Evolutionary conservation across 768 basidiomycete species (phyloP).

Genomic region (Pholiota conissans): DNA sequence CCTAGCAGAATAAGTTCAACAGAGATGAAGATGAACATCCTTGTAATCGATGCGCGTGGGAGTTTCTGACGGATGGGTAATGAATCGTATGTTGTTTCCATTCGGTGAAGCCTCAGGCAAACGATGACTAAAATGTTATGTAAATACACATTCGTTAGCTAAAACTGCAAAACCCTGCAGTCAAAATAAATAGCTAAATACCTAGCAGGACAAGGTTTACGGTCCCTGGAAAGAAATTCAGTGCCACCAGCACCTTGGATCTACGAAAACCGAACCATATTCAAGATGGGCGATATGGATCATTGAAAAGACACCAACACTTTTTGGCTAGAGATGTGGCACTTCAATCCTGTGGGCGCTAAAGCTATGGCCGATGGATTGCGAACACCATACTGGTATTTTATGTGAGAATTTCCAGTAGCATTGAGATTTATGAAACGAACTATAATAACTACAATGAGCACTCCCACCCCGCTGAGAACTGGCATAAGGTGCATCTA

Average conservation of each 20-base stretch:
- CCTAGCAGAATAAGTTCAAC: not conserved
- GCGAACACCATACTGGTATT: not conserved
- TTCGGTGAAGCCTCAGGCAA: not conserved
- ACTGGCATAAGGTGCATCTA: not conserved
- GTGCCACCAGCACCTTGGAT: not conserved
- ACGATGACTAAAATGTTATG: not conserved
- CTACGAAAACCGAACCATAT: not conserved
- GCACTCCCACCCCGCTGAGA: not conserved
- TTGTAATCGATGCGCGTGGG: not conserved
- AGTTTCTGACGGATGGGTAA: not conserved
- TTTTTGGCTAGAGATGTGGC: not conserved
- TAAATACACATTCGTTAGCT: not conserved
- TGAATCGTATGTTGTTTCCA: not conserved
- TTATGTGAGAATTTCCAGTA: not conserved
- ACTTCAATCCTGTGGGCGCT: not conserved
- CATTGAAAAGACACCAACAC: not conserved
- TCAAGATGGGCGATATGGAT: not conserved
- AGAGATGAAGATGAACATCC: not conserved
- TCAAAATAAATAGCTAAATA: not conserved
- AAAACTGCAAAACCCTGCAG: not conserved
- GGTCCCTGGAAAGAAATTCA: not conserved
- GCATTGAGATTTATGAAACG: not conserved
- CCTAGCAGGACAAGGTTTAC: not conserved
- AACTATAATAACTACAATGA: not conserved
- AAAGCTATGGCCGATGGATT: not conserved